Evolutionary conservation across 1,284 basidiomycete genomes (phyloP), one percentile per base, ranked within the genome.

Genomic region (Mixia osmundae): DNA sequence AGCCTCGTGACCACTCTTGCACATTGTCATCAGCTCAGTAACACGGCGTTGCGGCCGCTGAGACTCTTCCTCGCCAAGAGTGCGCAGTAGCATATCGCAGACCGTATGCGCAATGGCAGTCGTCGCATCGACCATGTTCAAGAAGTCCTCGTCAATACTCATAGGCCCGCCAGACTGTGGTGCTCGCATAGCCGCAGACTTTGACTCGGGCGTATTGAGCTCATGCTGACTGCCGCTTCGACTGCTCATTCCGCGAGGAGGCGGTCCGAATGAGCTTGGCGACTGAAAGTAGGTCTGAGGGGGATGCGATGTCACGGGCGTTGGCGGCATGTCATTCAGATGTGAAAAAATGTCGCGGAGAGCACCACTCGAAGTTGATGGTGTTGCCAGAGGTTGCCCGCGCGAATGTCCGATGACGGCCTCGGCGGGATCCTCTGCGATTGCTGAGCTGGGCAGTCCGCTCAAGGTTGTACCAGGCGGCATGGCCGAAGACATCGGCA

Each of bases 401-500:
- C n/a, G 14, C 7, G 5, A 39, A 26, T 6, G 33, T 26, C 3
- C 39, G 40, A 1, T 37, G 30, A 33, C 3, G 23, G 15, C 21
- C 7, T 23, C n/a, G 19, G 20, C 20, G 2, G 25, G 36, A 10
- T 25, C 10, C 19, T 38, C 36, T 22, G 12, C 20, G 22, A 25
- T 10, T 6, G 33, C n/a, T 38, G 48, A 5, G 46, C 47, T 4
- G 49, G 42, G 25, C 43, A 40, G 30, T 50, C 47, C n/a, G 48
- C 38, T 7, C 43, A 30, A 25, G 46, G 44, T n/a, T 37, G 26
- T 11, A 22, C 7, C 28, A 11, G 39, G 8, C 28, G 43, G 35
- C 12, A 22, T 27, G 25, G 30, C 42, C 36, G 53, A 51, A 5
- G 58, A 56, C 8, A 51, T 50, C 1, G 78, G 75, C 44, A 89